These are phyloP conservation scores for Colletotrichum tamarilloi DNA, from an alignment of 2,329 filamentous ascomycete genomes.

Conservation along the genomic window DNA sequence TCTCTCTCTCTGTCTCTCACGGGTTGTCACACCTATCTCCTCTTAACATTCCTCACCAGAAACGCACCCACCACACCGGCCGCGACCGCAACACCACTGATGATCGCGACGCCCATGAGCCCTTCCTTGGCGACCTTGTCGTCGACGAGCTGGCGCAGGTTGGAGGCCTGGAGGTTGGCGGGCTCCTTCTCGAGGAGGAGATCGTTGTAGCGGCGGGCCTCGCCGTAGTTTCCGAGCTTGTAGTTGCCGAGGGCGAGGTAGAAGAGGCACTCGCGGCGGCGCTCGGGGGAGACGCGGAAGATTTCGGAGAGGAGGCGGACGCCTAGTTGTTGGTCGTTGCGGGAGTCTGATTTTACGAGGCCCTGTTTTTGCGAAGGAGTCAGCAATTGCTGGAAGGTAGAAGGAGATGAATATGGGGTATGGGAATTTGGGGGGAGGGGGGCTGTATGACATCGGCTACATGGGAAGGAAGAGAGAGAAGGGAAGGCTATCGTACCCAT, in stretches of 20 bases:
- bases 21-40: conserved; percentile 50
- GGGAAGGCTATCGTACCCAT: conserved; percentile 74
- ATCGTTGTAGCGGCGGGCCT: conserved; percentile 95
- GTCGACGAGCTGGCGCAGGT: conserved; percentile 88
- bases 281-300: conserved; percentile 92
- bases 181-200: conserved; percentile 91
- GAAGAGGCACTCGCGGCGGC: conserved; percentile 96
- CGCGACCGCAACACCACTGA: conserved; percentile 91
- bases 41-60: conserved; percentile 80
- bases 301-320: conserved; percentile 95
- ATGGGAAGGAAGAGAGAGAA: not conserved
- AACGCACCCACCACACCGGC: conserved; percentile 94
- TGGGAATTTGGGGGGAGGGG: not conserved
- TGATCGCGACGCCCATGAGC: conserved; percentile 91
- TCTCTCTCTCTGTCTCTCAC: too few relatives aligned
- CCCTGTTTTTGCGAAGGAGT: conserved; percentile 66
- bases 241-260: conserved; percentile 98
- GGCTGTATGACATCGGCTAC: not conserved
- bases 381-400: too few relatives aligned
- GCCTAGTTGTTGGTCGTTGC: conserved; percentile 91
- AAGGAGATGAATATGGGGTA: too few relatives aligned
- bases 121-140: conserved; percentile 97
- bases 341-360: conserved; percentile 89
- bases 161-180: conserved; percentile 88
- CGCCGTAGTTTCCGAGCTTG: conserved; percentile 97